Base-by-base conservation (phyloP, 23 red algal genomes). In the Cyanidiococcus yangmingshanensis region DNA sequence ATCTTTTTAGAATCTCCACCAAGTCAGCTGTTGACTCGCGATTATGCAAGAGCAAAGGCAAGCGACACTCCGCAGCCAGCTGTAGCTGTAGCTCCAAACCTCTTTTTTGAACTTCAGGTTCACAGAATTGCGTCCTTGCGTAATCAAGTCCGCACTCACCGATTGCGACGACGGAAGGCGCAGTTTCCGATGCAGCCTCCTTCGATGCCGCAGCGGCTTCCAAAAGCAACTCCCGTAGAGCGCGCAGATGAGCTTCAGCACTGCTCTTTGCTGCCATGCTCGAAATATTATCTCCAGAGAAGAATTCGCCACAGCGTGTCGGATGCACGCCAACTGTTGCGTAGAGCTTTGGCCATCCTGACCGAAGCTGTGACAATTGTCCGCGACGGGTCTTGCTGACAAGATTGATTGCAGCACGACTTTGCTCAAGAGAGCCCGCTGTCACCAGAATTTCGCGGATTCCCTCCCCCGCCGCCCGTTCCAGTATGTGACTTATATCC, bases 81-180 rank as follows among this genome's bases (percentile, higher is more conserved):
- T 63, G 58, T 51, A 98, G 87, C 74, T 98, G 94, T 1, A 82
- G 74, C 39, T 86, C 7, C 41, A 92, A 98, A 24, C 84, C 88
- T 21, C 74, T 78, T 31, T 78, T 25, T 76, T 98, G 94, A 24
- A 71, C 74, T 38, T 74, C 21, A 31, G 76, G 75, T 39, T 83
- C 79, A 74, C 94, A 98, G 77, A 98, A 98, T 29, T 80, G 38
- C 1, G 76, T 51, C 0, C 94, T 76, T 58, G 88, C 94, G 50
- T 89, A 98, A 74, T 98, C 94, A 33, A 98, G 77, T 38, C 94
- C 94, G 39, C 88, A 91, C 82, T 98, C 94, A 31, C 94, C 94
- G 58, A 98, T 75, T 1, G 94, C 94, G 21, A 98, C 94, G n/a
- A 98, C 68, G 50, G 75, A 78, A 40, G 68, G 58, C 18, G 68